Evolutionary conservation across 495 filamentous ascomycete species (phyloP), one percentile per base, ranked within the genome.

Genomic region (Aspergillus nidulans): DNA sequence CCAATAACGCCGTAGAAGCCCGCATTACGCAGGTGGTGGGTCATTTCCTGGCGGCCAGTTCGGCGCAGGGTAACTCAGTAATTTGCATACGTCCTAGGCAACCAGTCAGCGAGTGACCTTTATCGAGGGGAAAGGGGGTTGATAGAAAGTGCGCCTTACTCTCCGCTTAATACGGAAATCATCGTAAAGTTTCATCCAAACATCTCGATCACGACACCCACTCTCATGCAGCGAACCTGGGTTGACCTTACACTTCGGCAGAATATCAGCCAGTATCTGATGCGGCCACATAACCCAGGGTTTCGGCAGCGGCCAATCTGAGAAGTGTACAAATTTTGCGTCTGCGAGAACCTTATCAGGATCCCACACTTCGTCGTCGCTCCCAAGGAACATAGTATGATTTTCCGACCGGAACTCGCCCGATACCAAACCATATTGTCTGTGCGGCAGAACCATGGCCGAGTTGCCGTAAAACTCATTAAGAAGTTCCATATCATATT

Each of bases 261-360:
- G 81, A 56, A 81, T 77, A 24, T 80, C 73, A 3, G 73, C 67
- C 20, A 87, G 62, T 52, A 78, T 59, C 13, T 76, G 67, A 30
- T 80, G 76, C 19, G 82, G 72, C 77, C 79, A 84, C 67, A 79
- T 77, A 18, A 88, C 67, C 88, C 88, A 91, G 0, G 88, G 88
- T 66, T 92, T 92, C 3, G 88, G 87, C 39, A 90, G 58, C 4
- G 89, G 89, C 83, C 84, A 88, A 62, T 94, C 90, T 3, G 81
- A 85, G 62, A 95, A 92, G 69, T 91, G 90, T 0, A 94, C 77
- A 13, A 90, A 78, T 60, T 86, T 91, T 9, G 86, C 87, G 63
- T 91, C 84, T 19, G 76, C 70, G 28, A 84, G 69, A 25, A 81
- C 78, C 40, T 67, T 75, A 12, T 84, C 76, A 0, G 89, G 78